Conservation (phyloP, 148 eudicot species). For the Camellia sinensis region DNA sequence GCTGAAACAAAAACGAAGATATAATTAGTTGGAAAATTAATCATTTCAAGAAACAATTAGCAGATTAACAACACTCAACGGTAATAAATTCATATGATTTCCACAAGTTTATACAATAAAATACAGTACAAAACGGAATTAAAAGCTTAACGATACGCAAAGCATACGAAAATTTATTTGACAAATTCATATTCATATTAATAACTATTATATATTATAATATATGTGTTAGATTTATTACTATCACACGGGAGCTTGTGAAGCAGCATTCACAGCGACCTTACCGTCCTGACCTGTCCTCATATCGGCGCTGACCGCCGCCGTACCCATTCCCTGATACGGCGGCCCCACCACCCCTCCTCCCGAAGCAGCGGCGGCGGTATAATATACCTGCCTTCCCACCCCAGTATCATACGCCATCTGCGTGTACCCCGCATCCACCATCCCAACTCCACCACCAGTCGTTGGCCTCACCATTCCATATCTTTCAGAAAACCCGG, state of each 20-base stretch:
- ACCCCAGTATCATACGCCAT: constrained; percentile 59
- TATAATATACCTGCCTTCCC: constrained; percentile 73
- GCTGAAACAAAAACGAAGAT: no score
- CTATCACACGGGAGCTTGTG: constrained; percentile 30
- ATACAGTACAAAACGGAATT: no score
- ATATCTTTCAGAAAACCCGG: constrained; percentile 36
- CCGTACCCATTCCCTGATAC: constrained; percentile 32
- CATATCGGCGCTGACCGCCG: constrained; percentile 26
- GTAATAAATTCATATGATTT: no score
- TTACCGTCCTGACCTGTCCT: constrained; percentile 34
- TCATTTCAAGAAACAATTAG: no score
- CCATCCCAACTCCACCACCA: constrained; percentile 22
- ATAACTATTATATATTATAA: neutral
- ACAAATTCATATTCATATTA: no score
- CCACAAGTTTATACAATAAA: no score
- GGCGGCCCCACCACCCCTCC: constrained; percentile 38
- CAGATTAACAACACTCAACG: no score
- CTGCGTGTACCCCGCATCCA: constrained; percentile 41
- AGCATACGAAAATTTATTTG: no score
- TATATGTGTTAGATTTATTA: neutral
- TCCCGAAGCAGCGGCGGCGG: constrained; percentile 16
- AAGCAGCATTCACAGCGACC: constrained; percentile 22
- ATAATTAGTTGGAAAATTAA: no score
- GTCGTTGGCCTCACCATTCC: constrained; percentile 35
- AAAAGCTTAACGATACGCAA: no score